Conservation (phyloP, 140 eudicot species). For the Stevia rebaudiana region DNA sequence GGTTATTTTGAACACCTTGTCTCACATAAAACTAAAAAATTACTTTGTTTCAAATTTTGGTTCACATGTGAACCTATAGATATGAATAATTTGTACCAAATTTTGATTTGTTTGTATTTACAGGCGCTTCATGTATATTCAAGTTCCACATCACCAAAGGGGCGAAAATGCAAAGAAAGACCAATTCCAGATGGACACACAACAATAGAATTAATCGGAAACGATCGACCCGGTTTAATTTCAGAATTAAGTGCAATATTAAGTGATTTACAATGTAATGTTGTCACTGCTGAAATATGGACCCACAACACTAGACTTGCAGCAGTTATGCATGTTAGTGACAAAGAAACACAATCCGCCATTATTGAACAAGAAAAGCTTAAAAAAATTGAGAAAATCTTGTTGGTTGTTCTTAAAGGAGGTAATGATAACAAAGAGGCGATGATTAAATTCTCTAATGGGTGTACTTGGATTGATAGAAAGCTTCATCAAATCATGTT, state of each 20-base stretch:
- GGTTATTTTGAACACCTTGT: too few species aligned
- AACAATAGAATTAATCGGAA: conserved; percentile 5
- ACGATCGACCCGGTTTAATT: conserved; percentile 7
- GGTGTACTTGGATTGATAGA: conserved; percentile 9
- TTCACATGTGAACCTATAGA: too few species aligned
- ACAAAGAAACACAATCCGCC: neutral
- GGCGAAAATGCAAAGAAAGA: neutral
- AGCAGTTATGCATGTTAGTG: conserved; percentile 6
- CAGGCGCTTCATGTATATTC: conserved; percentile 3
- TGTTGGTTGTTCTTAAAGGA: conserved; percentile 7
- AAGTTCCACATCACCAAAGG: neutral
- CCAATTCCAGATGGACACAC: conserved; percentile 1
- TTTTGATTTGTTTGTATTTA: neutral
- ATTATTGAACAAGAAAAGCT: neutral
- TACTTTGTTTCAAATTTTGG: too few species aligned
- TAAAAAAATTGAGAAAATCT: neutral
- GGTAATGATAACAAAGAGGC: neutral
- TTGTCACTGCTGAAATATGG: conserved; percentile 15
- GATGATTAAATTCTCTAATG: neutral
- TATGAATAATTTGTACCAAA: neutral
- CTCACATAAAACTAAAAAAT: too few species aligned
- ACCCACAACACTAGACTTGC: conserved; percentile 11
- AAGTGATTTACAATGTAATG: conserved; percentile 1
- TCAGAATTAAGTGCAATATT: conserved; percentile 4
- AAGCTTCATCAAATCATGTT: conserved; percentile 13